phyloP scores from a whole-genome alignment of 176 grass and related monocot species.

The Coix lacrymajobi region DNA sequence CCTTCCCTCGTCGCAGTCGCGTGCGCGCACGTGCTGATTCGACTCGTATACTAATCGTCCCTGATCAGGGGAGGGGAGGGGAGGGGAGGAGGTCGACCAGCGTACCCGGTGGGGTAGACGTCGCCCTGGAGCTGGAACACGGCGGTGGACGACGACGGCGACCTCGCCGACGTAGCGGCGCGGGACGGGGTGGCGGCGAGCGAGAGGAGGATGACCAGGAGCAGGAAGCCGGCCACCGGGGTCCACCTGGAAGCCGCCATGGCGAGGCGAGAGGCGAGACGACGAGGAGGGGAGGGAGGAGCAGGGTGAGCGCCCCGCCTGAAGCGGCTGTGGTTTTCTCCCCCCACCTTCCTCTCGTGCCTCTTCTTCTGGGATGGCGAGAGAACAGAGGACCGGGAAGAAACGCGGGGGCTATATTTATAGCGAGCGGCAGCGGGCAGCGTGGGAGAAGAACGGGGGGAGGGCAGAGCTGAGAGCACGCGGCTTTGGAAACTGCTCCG shows the following conservation, averaged over 20 bases:
- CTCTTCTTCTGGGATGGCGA: background rate
- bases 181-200: background rate
- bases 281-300: background rate
- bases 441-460: background rate
- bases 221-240: background rate
- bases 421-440: background rate
- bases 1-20: background rate
- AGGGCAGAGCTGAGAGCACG: background rate
- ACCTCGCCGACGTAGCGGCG: slow-evolving; percentile 23
- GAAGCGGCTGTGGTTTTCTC: background rate
- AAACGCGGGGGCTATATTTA: background rate
- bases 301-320: background rate
- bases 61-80: background rate
- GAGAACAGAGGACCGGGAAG: background rate
- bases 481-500: background rate
- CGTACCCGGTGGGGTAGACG: slow-evolving; percentile 70
- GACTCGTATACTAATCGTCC: background rate
- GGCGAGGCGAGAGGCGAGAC: background rate
- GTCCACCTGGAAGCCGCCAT: slow-evolving; percentile 13
- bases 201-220: background rate
- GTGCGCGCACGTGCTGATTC: background rate
- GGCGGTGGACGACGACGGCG: slow-evolving; percentile 32
- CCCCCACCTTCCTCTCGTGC: background rate
- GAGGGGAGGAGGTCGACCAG: background rate
- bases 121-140: slow-evolving; percentile 68